phyloP scores from a whole-genome alignment of 169 alveolate species.

The Plasmodium fragile region DNA sequence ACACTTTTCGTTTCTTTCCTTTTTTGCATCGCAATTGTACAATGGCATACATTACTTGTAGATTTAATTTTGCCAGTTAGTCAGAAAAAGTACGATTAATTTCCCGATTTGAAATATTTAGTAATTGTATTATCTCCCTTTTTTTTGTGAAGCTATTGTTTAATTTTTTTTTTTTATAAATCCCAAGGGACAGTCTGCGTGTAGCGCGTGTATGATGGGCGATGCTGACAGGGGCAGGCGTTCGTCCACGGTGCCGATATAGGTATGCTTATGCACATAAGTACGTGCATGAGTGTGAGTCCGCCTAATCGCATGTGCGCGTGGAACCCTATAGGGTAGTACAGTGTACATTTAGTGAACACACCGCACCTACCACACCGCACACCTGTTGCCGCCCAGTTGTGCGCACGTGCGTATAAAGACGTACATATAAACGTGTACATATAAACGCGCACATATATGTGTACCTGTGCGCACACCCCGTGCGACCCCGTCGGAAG shows the following conservation, averaged over 20 bases:
- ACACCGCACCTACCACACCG: not conserved
- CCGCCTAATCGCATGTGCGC: not conserved
- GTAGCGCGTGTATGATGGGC: not conserved
- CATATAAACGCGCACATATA: not conserved
- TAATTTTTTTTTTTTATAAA: not conserved
- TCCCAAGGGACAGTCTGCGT: not conserved
- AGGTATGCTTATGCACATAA: not conserved
- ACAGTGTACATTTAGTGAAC: not conserved
- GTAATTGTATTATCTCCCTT: not conserved
- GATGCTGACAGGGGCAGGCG: not conserved
- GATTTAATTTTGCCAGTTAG: not conserved
- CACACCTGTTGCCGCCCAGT: not conserved
- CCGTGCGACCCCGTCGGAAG: conserved; percentile 3
- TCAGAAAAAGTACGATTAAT: not conserved
- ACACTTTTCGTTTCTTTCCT: not conserved
- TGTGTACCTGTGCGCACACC: conserved; percentile 2
- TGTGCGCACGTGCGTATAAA: not conserved
- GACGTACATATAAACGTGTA: not conserved
- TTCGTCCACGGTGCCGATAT: not conserved
- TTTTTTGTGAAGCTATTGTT: conserved; percentile 1
- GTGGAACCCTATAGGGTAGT: not conserved
- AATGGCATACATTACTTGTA: not conserved
- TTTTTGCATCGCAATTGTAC: not conserved
- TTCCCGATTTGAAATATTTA: not conserved
- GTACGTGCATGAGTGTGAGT: not conserved